Conservation (phyloP, 1,284 basidiomycete genomes). For the Testicularia cyperi region DNA sequence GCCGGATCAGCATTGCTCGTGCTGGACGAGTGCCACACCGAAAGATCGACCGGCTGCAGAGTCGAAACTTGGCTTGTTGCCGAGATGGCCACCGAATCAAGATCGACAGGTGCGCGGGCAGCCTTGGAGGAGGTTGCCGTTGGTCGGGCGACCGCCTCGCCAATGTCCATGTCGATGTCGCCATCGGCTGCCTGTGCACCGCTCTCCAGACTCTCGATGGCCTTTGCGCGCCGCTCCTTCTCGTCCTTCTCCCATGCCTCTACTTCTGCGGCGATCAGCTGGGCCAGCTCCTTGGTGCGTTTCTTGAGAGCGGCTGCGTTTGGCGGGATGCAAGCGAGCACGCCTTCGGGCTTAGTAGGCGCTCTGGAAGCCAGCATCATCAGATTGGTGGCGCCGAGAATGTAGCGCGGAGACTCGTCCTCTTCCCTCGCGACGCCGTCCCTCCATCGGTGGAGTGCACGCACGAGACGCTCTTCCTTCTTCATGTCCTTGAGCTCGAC, state of each 20-base stretch:
- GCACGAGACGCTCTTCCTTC: constrained; percentile 67
- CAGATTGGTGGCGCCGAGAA: constrained; percentile 38
- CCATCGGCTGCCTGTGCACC: not conserved
- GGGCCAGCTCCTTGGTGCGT: constrained; percentile 39
- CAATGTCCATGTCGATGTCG: constrained; percentile 11
- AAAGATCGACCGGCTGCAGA: constrained; percentile 4
- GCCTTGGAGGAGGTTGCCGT: not conserved
- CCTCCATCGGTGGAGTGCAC: constrained; percentile 79
- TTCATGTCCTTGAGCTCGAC: constrained; percentile 37
- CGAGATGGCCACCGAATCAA: constrained; percentile 6
- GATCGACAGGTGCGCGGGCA: not conserved
- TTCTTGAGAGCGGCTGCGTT: constrained; percentile 31
- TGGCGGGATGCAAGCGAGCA: constrained; percentile 32
- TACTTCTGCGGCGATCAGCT: constrained; percentile 33
- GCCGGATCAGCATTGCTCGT: not conserved
- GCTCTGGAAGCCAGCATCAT: constrained; percentile 49
- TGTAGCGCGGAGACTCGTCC: constrained; percentile 75
- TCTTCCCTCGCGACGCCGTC: constrained; percentile 77
- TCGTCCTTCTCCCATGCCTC: constrained; percentile 25
- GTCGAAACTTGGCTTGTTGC: constrained; percentile 13
- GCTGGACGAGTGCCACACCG: constrained; percentile 8
- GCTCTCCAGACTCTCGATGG: constrained; percentile 1
- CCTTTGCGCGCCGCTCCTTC: constrained; percentile 8
- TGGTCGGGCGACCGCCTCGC: constrained; percentile 9
- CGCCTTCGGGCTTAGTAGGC: constrained; percentile 32